Conservation (phyloP, 352 stramenopile genomes). For the Hyaloperonospora arabidopsidis region DNA sequence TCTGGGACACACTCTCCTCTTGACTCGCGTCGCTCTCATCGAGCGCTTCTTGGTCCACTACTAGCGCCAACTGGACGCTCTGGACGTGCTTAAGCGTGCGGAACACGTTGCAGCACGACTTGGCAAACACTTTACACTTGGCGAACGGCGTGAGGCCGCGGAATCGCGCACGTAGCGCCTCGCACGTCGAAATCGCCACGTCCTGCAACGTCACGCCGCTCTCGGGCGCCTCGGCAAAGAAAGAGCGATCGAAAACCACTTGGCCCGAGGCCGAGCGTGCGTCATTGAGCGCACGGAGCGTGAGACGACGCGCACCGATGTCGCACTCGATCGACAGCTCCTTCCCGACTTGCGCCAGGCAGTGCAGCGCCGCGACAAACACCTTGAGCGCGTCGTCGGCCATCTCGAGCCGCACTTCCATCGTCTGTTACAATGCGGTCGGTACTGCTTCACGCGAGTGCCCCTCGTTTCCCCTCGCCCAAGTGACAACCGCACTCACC, state of each 20-base stretch:
- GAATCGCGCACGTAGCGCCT: conserved; percentile 19
- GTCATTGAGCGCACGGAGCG: conserved; percentile 71
- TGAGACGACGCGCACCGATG: conserved; percentile 32
- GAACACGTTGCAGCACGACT: conserved; percentile 74
- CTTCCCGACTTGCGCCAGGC: conserved; percentile 70
- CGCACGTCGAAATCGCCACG: conserved; percentile 15
- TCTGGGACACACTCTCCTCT: conserved; percentile 12
- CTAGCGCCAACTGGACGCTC: conserved; percentile 55
- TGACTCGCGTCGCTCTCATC: conserved; percentile 17
- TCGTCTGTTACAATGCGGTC: conserved; percentile 9
- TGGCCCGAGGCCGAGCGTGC: conserved; percentile 70
- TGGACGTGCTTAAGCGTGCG: conserved; percentile 79
- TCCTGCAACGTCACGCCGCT: conserved; percentile 12
- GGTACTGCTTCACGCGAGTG: conserved; percentile 5
- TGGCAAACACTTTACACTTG: conserved; percentile 74
- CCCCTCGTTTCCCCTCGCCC: conserved; percentile 3
- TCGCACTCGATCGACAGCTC: conserved; percentile 74
- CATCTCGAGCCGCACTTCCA: conserved; percentile 69
- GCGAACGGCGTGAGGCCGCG: conserved; percentile 35
- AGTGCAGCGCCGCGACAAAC: conserved; percentile 73
- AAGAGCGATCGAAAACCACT: conserved; percentile 55
- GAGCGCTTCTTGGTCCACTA: conserved; percentile 38
- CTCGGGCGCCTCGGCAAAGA: conserved; percentile 39
- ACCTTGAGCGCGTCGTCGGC: conserved; percentile 69
- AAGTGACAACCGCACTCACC: conserved; percentile 2